Evolutionary conservation across 2,329 filamentous ascomycete species (phyloP).

Genomic region (Kalmusia sp.): DNA sequence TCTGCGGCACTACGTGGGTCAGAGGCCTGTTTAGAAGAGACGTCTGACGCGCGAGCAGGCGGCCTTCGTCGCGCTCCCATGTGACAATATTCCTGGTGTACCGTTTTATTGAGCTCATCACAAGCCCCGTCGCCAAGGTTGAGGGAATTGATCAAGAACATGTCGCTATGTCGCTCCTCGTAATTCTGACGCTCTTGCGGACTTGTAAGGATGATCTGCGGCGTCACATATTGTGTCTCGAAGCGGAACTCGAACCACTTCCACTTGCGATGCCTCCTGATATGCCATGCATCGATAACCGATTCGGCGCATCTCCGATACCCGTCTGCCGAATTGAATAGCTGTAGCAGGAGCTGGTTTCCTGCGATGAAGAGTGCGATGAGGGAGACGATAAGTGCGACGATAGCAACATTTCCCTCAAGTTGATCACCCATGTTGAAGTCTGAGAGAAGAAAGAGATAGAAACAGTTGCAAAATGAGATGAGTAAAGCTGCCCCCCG

Average conservation of each 20-base stretch:
- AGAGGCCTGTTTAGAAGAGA: neutral
- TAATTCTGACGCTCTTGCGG: neutral
- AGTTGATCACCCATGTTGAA: slow-evolving; percentile 1
- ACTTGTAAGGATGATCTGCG: slow-evolving; percentile 4
- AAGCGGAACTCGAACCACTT: slow-evolving; percentile 14
- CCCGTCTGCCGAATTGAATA: slow-evolving; percentile 13
- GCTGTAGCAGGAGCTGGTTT: slow-evolving; percentile 11
- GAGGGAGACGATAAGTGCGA: slow-evolving; percentile 11
- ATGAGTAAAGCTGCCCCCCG: no score
- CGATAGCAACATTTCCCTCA: slow-evolving; percentile 10
- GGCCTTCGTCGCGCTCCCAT: neutral
- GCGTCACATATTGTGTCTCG: slow-evolving; percentile 12
- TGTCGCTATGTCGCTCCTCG: slow-evolving; percentile 1
- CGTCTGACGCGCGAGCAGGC: neutral
- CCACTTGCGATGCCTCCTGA: slow-evolving; percentile 3
- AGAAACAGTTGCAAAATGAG: no score
- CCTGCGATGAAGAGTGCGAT: slow-evolving; percentile 8
- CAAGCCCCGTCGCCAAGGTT: neutral
- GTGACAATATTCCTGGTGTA: slow-evolving; percentile 5
- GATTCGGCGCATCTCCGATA: slow-evolving; percentile 12
- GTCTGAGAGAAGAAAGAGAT: neutral
- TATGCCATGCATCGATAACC: slow-evolving; percentile 13
- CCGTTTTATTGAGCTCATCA: slow-evolving; percentile 7
- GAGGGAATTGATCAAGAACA: slow-evolving; percentile 2
- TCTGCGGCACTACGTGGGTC: neutral